A percentile compares a stretch with the other conserved stretches of the same genome.
phyloP scores from a whole-genome alignment of 352 stramenopile species.

The Phytopythium mirpurense region DNA sequence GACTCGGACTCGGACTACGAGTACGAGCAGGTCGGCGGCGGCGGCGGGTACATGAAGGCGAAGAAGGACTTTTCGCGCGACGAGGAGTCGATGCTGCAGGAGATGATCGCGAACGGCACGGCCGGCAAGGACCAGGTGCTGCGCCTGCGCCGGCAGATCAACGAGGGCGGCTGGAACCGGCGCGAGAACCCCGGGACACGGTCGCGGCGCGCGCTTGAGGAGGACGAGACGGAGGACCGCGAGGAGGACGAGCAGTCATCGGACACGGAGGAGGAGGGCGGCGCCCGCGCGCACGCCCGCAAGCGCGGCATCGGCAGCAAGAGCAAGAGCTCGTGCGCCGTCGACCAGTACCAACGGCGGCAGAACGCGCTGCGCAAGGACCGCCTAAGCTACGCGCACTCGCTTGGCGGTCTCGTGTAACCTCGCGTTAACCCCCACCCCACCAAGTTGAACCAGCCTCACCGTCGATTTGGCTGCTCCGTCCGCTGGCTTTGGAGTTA shows the following conservation, averaged over 20 bases:
- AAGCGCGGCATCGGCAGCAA: slow-evolving; percentile 14
- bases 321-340: slow-evolving; percentile 22
- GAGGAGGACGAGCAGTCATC: slow-evolving; percentile 24
- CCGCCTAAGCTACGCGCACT: slow-evolving; percentile 34
- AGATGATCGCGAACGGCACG: slow-evolving; percentile 79
- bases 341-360: slow-evolving; percentile 50
- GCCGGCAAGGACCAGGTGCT: slow-evolving; percentile 65
- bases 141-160: slow-evolving; percentile 51
- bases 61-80: slow-evolving; percentile 63
- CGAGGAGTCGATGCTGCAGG: slow-evolving; percentile 65
- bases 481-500: no score
- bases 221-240: slow-evolving; percentile 13
- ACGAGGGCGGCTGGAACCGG: slow-evolving; percentile 59
- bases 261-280: slow-evolving; percentile 45
- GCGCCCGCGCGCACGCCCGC: background rate
- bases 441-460: no score
- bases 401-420: slow-evolving; percentile 52
- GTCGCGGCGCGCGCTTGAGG: slow-evolving; percentile 23
- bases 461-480: no score
- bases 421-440: no score
- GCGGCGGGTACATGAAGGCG: slow-evolving; percentile 49
- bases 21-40: slow-evolving; percentile 31
- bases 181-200: slow-evolving; percentile 30
- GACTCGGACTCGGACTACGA: slow-evolving; percentile 61
- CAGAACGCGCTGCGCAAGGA: slow-evolving; percentile 49